Evolutionary conservation across 305 asterid genomes (phyloP).

Genomic region (Stenogyne calaminthoides): DNA sequence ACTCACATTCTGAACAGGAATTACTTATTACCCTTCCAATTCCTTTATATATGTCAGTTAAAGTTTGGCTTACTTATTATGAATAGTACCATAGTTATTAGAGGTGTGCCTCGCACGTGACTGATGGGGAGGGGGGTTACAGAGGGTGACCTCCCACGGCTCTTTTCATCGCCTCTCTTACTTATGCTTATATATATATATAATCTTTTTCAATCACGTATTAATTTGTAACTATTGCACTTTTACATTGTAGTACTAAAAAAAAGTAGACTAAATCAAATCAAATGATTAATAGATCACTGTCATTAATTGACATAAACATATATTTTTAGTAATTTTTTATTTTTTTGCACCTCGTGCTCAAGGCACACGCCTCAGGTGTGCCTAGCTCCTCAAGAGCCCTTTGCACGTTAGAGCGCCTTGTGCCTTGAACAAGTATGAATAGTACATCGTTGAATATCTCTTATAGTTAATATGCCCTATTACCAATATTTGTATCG

Average conservation of each 20-base stretch:
- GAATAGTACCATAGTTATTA: neutral
- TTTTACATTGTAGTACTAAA: neutral
- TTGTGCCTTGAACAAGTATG: neutral
- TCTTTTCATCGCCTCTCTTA: neutral
- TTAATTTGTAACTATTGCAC: neutral
- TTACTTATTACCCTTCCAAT: neutral
- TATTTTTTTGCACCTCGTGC: neutral
- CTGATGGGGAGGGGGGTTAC: neutral
- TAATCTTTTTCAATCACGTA: neutral
- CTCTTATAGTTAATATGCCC: neutral
- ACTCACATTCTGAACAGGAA: neutral
- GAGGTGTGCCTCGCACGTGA: neutral
- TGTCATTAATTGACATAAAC: neutral
- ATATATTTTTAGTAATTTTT: neutral
- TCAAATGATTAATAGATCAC: neutral
- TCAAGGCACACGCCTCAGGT: neutral
- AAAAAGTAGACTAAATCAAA: neutral
- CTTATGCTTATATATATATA: neutral
- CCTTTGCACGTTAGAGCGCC: neutral
- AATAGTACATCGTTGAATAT: neutral
- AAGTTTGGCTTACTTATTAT: constrained; percentile 4
- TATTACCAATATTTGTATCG: neutral
- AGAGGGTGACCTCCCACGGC: neutral
- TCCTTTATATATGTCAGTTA: constrained; percentile 8
- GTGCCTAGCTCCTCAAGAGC: neutral